Conservation (phyloP, 1,284 basidiomycete genomes). For the Moesziomyces globuligerus region DNA sequence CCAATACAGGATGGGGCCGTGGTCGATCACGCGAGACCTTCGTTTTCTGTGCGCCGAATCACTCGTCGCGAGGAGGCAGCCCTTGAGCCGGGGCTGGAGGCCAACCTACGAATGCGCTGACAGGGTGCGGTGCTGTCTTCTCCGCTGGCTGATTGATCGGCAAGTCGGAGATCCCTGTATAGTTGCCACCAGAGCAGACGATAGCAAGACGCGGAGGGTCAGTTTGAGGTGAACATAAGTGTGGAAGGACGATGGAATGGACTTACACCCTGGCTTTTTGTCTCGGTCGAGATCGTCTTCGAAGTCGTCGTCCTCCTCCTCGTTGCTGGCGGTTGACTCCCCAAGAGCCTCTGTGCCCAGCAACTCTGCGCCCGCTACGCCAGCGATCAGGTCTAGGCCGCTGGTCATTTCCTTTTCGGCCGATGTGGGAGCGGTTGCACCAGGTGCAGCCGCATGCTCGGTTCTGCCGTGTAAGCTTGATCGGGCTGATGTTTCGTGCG, state of each 20-base stretch:
- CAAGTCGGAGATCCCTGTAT: slow-evolving; percentile 42
- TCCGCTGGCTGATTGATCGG: slow-evolving; percentile 48
- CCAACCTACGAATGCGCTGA: slow-evolving; percentile 45
- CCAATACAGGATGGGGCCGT: too few species aligned
- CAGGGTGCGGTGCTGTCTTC: slow-evolving; percentile 44
- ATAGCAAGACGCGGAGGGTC: not conserved
- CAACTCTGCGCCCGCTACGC: slow-evolving; percentile 41
- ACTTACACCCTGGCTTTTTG: slow-evolving; percentile 39
- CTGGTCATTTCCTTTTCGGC: slow-evolving; percentile 37
- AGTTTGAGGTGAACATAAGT: not conserved
- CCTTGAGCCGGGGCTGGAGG: slow-evolving; percentile 17
- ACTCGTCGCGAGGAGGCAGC: slow-evolving; percentile 17
- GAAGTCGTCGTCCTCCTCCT: slow-evolving; percentile 36
- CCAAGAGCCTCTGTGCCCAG: slow-evolving; percentile 29
- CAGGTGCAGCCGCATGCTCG: slow-evolving; percentile 6
- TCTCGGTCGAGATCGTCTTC: slow-evolving; percentile 33
- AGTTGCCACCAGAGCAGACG: not conserved
- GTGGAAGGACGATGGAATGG: not conserved
- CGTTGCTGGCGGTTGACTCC: slow-evolving; percentile 30
- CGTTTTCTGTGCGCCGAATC: too few species aligned
- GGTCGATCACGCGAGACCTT: too few species aligned
- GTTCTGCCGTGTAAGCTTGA: slow-evolving; percentile 6
- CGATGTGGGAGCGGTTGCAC: slow-evolving; percentile 1
- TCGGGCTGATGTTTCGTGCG: slow-evolving; percentile 9
- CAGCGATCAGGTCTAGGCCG: slow-evolving; percentile 44